Base-by-base conservation (phyloP, 371 early-diverging fungal species). In the Zychaea mexicana region DNA sequence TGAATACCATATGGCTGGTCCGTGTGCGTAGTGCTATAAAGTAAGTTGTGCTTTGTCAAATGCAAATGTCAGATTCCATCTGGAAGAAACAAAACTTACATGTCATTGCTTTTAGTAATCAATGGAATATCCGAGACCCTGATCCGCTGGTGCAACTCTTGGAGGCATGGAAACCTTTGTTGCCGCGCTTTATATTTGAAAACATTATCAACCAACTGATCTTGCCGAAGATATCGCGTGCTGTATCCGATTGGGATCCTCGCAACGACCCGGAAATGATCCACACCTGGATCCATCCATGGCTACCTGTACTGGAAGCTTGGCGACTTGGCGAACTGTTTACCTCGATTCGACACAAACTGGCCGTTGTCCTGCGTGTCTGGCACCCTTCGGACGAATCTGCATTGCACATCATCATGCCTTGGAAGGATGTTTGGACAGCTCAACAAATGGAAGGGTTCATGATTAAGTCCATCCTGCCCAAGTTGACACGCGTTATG, bases 271-370 rank as follows among this genome's bases (percentile, higher is more conserved):
- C 78, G 0, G 81, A 82, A n/a, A 83, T 85, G 82, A 74, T 92
- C 2, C 92, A 93, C 64, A 82, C 82, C 0, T 94, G 92, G 92
- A 69, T 93, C n/a, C 91, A 90, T 69, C 94, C 94, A 1, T 95
- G 95, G 95, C 74, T 94, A 15, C 90, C 92, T 1, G 67, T 88
- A n/a, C 63, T 94, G 5, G 84, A 77, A 32, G 79, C 78, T 24
- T 83, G 84, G 62, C 72, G 78, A 32, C 64, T 92, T 32, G 77
- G 84, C 5, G 84, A 80, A 12, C 56, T 94, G 2, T 82, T 77
- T 62, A 84, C 85, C 5, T 73, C 73, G 22, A 81, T 93, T 32
- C 87, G 91, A 22, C 85, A 86, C 53, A 91, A 90, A 62, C 67
- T 93, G 32, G 72, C 81, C 0, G 69, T 85, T 12, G 73, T 76